Evolutionary conservation across 768 basidiomycete genomes (phyloP).

Genomic region (Podaxis sp.): DNA sequence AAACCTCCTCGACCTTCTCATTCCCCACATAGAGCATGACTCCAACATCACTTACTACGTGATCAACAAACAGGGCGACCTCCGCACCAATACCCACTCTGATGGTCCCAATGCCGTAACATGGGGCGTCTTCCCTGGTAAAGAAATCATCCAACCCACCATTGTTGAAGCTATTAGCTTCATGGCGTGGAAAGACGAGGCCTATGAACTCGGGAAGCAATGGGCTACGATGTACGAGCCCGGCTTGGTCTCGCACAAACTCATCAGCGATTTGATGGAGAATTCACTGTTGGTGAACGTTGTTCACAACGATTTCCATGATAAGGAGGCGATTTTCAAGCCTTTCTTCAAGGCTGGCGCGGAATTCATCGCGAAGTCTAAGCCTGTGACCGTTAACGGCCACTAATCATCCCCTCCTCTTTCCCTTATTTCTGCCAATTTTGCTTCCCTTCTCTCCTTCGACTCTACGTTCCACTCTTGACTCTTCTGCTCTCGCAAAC

Average conservation of each 20-base stretch:
- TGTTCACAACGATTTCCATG: conserved; percentile 94
- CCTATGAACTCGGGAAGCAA: conserved; percentile 87
- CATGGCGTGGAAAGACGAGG: conserved; percentile 99
- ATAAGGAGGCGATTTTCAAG: conserved; percentile 78
- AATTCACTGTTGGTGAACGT: conserved; percentile 87
- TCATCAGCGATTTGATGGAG: conserved; percentile 81
- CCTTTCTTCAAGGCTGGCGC: conserved; percentile 81
- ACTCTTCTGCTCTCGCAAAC: conserved; percentile 17
- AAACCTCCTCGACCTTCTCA: conserved; percentile 65
- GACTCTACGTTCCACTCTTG: conserved; percentile 17
- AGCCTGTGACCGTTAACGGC: conserved; percentile 40
- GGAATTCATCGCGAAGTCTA: conserved; percentile 48
- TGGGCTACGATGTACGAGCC: conserved; percentile 89
- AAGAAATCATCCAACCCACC: conserved; percentile 94
- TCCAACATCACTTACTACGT: conserved; percentile 93
- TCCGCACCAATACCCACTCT: conserved; percentile 91
- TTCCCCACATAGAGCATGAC: conserved; percentile 83
- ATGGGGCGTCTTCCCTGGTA: conserved; percentile 97
- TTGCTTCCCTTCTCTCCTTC: conserved; percentile 1
- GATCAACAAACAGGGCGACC: conserved; percentile 93
- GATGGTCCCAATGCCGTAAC: conserved; percentile 99
- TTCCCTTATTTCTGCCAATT: neutral
- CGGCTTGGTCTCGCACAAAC: conserved; percentile 68
- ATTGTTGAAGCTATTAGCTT: conserved; percentile 97
- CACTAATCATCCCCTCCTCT: conserved; percentile 24